Evolutionary conservation across 2,329 filamentous ascomycete genomes (phyloP).

Genomic region (Rugonectria rugulosa): DNA sequence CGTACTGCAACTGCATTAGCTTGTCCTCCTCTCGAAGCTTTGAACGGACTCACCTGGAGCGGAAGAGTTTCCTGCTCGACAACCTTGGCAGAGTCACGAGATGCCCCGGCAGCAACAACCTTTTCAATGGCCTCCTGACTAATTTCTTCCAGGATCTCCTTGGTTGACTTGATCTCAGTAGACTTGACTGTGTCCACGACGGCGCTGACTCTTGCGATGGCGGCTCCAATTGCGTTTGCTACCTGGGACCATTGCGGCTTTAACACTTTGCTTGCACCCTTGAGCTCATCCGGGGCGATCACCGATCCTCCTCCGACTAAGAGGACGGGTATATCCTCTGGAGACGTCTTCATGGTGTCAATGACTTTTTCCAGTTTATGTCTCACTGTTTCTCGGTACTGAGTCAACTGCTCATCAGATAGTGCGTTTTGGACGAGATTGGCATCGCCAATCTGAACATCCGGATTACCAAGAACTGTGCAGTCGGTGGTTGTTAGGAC

Average conservation of each 20-base stretch:
- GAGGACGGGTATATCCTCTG: constrained; percentile 11
- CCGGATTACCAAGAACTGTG: constrained; percentile 45
- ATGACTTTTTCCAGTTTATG: constrained; percentile 37
- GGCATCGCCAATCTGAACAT: constrained; percentile 52
- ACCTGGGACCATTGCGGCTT: constrained; percentile 3
- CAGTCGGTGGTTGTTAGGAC: constrained; percentile 67
- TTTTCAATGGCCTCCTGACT: constrained; percentile 52
- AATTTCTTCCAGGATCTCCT: constrained; percentile 49
- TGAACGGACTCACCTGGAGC: constrained; percentile 50
- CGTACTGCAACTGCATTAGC: constrained; percentile 49
- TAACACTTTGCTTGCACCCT: constrained; percentile 4
- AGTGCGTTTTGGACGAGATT: constrained; percentile 44
- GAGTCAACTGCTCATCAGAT: constrained; percentile 43
- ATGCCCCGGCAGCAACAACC: constrained; percentile 55
- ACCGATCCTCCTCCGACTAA: constrained; percentile 18
- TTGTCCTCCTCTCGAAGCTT: too few relatives aligned
- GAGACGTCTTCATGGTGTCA: constrained; percentile 16
- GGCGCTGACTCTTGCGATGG: constrained; percentile 66
- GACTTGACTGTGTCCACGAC: constrained; percentile 60
- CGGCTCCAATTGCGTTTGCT: constrained; percentile 71
- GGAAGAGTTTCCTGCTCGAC: constrained; percentile 63
- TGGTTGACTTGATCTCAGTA: constrained; percentile 50
- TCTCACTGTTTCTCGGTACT: constrained; percentile 53
- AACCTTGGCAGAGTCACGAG: constrained; percentile 52
- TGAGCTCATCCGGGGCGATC: background rate